phyloP scores from a whole-genome alignment of 2,329 filamentous ascomycete species.

The Penicillium occitanis region DNA sequence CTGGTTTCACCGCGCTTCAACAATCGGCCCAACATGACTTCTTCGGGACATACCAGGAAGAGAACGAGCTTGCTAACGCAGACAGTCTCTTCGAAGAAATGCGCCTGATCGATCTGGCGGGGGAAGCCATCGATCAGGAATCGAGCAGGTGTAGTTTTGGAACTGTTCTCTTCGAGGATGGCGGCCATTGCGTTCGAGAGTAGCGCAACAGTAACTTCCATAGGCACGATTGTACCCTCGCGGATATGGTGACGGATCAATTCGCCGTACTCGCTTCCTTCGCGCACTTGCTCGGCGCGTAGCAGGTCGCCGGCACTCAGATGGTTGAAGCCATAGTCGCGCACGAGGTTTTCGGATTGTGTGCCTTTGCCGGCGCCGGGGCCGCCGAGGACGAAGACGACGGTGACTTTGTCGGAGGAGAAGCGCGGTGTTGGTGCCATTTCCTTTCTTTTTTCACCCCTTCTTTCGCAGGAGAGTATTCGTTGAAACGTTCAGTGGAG shows the following conservation, averaged over 20 bases:
- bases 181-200: conserved; percentile 90
- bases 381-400: conserved; percentile 93
- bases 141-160: conserved; percentile 55
- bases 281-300: conserved; percentile 86
- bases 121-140: conserved; percentile 87
- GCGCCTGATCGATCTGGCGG: conserved; percentile 93
- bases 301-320: conserved; percentile 91
- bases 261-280: conserved; percentile 82
- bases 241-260: conserved; percentile 93
- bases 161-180: conserved; percentile 55
- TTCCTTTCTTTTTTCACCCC: neutral
- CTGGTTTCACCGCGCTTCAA: conserved; percentile 90
- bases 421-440: conserved; percentile 65
- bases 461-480: no score
- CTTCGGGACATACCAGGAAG: conserved; percentile 92
- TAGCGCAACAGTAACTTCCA: conserved; percentile 93
- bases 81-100: conserved; percentile 88
- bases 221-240: conserved; percentile 94
- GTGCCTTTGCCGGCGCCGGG: conserved; percentile 96
- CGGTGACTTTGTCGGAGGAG: conserved; percentile 75
- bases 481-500: no score
- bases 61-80: conserved; percentile 81
- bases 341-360: conserved; percentile 84
- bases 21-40: conserved; percentile 79
- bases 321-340: conserved; percentile 87